Percentiles rank a stretch among this genome's conserved stretches.
These are phyloP conservation scores for Ogataea philodendri DNA, from an alignment of 805 yeast genomes.

Conservation along the genomic window DNA sequence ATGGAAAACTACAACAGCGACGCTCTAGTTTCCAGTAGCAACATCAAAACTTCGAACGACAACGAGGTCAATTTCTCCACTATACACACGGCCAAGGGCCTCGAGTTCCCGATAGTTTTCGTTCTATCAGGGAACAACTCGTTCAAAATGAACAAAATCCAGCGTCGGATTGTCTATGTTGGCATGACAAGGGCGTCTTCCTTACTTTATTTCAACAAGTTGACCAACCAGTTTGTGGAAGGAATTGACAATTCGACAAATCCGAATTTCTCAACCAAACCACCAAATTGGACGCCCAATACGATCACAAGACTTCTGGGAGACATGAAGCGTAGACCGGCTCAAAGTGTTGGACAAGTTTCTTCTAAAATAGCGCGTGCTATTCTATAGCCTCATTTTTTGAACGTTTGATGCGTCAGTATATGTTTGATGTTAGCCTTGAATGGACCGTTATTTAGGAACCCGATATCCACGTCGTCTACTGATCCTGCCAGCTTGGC, in stretches of 20 bases:
- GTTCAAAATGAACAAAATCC: constrained; percentile 25
- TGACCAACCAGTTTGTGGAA: constrained; percentile 20
- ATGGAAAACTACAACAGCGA: constrained; percentile 41
- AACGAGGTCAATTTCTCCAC: constrained; percentile 56
- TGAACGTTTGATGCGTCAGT: constrained; percentile 45
- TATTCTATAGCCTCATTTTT: constrained; percentile 13
- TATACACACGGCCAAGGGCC: constrained; percentile 71
- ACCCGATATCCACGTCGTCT: constrained; percentile 27
- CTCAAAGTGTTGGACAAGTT: neutral
- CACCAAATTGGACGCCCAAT: constrained; percentile 5
- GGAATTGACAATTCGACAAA: constrained; percentile 20
- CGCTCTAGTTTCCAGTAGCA: constrained; percentile 17
- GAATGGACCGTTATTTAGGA: constrained; percentile 23
- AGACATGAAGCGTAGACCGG: constrained; percentile 4
- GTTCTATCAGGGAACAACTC: constrained; percentile 33
- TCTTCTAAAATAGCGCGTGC: constrained; percentile 4
- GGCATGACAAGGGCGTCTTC: constrained; percentile 63
- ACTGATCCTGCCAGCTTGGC: constrained; percentile 20
- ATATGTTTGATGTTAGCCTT: constrained; percentile 39
- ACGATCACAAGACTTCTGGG: constrained; percentile 1
- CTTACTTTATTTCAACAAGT: constrained; percentile 39
- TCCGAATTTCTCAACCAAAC: neutral
- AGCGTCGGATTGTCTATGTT: constrained; percentile 53
- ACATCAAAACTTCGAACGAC: constrained; percentile 26
- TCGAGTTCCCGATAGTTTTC: constrained; percentile 71